Base-by-base conservation (phyloP, 805 yeast species). In the Ogataea henricii region DNA sequence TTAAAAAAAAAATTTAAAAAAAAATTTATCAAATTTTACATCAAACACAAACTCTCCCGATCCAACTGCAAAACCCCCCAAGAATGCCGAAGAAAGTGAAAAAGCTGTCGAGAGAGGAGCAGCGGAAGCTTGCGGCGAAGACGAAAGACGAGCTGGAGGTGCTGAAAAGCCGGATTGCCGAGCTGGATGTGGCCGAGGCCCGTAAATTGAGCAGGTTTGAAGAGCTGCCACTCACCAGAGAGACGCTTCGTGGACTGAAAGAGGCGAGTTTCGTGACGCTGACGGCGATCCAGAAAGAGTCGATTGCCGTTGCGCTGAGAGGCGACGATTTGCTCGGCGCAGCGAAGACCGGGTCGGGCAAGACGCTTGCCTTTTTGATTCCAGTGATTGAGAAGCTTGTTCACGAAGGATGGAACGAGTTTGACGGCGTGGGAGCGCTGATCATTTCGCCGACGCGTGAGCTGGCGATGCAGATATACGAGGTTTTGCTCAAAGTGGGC, bases 381-480 rank as follows among this genome's bases (percentile, higher is more conserved):
- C 97, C 97, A 1, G 77, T 87, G 13, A 68, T 91, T 7, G 91
- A 85, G 60, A 81, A 81, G 43, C 71, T 90, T 47, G 77, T 79
- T 49, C 77, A 83, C 51, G 82, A 83, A 57, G 76, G 77, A 45
- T 89, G 96, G 85, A 82, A 89, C 40, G 94, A 85, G 52, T 74
- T 69, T 56, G 97, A 90, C 64, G 97, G 97, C 1, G 72, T 91
- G 33, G 96, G 96, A 5, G 97, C 96, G 0, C 71, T 90, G 48
- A 81, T 90, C 20, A 82, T 90, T n/a, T 83, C 96, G 1, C 97
- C 97, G 4, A 90, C 97, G 0, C 78, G 97, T 65, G 97, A 90
- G 62, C 69, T 90, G 56, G 96, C 97, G 0, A 83, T 89, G 53
- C 97, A 90, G 68, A 90, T 85, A 21, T 90, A 90, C 59, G 96